Base-by-base conservation (phyloP, 176 grass and related monocot species). In the Pontederia paniculata region DNA sequence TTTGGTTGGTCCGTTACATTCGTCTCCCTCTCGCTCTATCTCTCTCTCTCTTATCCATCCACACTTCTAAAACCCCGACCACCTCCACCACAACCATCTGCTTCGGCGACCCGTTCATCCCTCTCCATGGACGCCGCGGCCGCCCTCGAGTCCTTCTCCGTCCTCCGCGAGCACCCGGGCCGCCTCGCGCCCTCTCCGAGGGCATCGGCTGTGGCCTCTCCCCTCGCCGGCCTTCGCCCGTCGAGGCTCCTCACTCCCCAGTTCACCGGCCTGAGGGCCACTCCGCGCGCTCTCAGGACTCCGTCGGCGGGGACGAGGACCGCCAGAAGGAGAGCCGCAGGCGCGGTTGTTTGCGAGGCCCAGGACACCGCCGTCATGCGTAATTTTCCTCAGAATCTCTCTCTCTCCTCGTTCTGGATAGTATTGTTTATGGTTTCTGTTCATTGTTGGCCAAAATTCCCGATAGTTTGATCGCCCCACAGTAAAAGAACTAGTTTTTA, bases 291-390 rank as follows among this genome's bases (percentile, higher is more conserved):
- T 12, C 57, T 12, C 9, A 60, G 10, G 37, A 9, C n/a, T 16
- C 17, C 9, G 57, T 31, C 57, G 16, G 0, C 37, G 57, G 9
- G 57, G 18, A 17, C 42, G 15, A 60, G n/a, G 12, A 25, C n/a
- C 54, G 21, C 25, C 55, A 12, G 55, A 13, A 28, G 55, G 57
- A 10, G n/a, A 17, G 57, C 31, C 8, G 57, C 44, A 9, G 37
- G n/a, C 9, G 57, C 57, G 1, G 57, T 60, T 5, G 37, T 60
- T 16, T 60, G 57, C 37, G 57, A 60, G 57, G 57, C 57, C 10
- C 57, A 44, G 57, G 37, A 60, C 10, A 60, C 57, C 5, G 48
- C 48, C 13, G 48, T 50, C 12, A 9, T 16, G 48, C 48, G 48
- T 50, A 50, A 50, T 17, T 13, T 13, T 9, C 7, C 48, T 17